phyloP scores from a whole-genome alignment of 1,284 basidiomycete genomes.

The Cerrena zonata region DNA sequence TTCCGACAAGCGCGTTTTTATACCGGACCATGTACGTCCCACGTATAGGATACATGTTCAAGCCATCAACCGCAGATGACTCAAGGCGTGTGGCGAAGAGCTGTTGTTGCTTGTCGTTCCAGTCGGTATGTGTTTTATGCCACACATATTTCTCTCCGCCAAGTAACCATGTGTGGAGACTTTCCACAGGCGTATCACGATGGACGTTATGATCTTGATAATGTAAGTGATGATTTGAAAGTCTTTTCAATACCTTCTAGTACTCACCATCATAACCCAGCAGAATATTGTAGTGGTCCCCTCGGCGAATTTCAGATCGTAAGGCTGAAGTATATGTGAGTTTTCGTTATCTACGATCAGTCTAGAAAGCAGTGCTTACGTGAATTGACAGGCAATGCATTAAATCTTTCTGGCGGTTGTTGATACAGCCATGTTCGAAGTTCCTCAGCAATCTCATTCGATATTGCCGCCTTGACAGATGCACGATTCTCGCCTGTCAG shows the following conservation, averaged over 20 bases:
- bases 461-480: slow-evolving; percentile 15
- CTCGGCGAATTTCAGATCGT: slow-evolving; percentile 12
- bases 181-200: slow-evolving; percentile 32
- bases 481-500: slow-evolving; percentile 14
- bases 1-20: slow-evolving; percentile 34
- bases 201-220: slow-evolving; percentile 24
- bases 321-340: slow-evolving; percentile 1
- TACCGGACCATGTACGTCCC: slow-evolving; percentile 34
- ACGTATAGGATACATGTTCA: slow-evolving; percentile 25
- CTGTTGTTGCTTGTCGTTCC: slow-evolving; percentile 15
- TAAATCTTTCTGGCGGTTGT: slow-evolving; percentile 19
- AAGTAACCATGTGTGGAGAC: slow-evolving; percentile 32
- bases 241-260: not conserved
- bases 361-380: slow-evolving; percentile 11
- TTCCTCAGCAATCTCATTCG: slow-evolving; percentile 20
- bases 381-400: slow-evolving; percentile 12
- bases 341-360: not conserved
- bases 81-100: slow-evolving; percentile 25
- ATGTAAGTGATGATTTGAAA: not conserved
- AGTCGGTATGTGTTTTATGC: slow-evolving; percentile 22
- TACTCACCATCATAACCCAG: slow-evolving; percentile 6
- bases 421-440: slow-evolving; percentile 22
- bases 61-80: slow-evolving; percentile 25
- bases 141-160: slow-evolving; percentile 36
- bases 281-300: slow-evolving; percentile 25